Conservation (phyloP, 306 rosid genomes). For the Betula pendula region DNA sequence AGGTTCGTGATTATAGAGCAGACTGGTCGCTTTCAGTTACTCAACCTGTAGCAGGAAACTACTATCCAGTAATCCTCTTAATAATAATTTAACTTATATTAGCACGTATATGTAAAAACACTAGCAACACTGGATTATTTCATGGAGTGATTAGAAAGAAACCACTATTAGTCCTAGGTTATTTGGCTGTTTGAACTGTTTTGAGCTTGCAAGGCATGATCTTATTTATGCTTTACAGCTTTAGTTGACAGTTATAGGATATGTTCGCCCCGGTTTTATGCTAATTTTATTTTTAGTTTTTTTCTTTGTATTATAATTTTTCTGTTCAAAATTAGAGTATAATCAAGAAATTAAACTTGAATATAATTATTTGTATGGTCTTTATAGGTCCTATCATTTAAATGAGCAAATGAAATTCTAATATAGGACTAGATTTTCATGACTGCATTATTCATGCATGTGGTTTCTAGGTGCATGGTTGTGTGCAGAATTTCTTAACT, state of each 20-base stretch:
- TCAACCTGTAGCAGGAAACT: constrained; percentile 92
- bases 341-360: too few species aligned
- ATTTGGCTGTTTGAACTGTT: background rate
- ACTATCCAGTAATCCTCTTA: constrained; percentile 69
- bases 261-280: background rate
- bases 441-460: background rate
- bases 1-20: constrained; percentile 75
- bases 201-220: background rate
- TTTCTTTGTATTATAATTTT: background rate
- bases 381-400: too few species aligned
- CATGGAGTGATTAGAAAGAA: background rate
- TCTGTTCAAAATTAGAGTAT: background rate
- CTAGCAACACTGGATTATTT: background rate
- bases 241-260: background rate
- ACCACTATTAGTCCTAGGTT: too few species aligned
- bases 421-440: too few species aligned
- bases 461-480: background rate
- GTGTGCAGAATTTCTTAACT: background rate
- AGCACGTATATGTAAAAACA: background rate
- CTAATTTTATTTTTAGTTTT: background rate
- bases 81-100: background rate
- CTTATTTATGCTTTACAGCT: background rate
- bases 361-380: too few species aligned
- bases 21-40: constrained; percentile 79
- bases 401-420: too few species aligned